phyloP scores from a whole-genome alignment of 2,329 filamentous ascomycete species.

The Claviceps citrina region DNA sequence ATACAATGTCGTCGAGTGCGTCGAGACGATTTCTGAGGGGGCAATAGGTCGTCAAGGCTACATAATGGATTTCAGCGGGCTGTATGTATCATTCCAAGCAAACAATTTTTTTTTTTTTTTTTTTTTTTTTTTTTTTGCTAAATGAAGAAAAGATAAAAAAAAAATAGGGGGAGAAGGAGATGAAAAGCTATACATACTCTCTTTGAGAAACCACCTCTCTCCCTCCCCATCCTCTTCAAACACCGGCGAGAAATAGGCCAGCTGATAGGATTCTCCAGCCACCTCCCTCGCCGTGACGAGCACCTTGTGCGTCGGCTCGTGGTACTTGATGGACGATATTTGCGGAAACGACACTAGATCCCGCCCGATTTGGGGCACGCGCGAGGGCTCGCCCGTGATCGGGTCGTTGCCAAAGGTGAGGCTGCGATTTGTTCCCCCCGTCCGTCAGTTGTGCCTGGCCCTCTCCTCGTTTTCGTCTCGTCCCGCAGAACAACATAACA shows the following conservation, averaged over 20 bases:
- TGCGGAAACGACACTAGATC: constrained; percentile 25
- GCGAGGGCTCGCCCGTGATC: constrained; percentile 2
- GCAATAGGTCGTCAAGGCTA: no score
- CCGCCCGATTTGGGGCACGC: constrained; percentile 9
- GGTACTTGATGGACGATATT: constrained; percentile 33
- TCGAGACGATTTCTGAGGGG: no score
- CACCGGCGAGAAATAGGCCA: constrained; percentile 23
- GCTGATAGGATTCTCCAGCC: constrained; percentile 13
- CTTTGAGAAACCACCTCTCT: constrained; percentile 25
- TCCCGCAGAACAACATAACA: not conserved
- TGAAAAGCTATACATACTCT: no score
- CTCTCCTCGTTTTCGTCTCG: not conserved
- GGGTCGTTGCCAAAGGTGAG: constrained; percentile 6
- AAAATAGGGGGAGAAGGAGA: not conserved
- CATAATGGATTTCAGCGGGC: no score
- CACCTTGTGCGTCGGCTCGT: constrained; percentile 25
- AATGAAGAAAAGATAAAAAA: not conserved
- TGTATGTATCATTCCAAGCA: no score
- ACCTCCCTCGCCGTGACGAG: constrained; percentile 27
- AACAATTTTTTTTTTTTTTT: no score
- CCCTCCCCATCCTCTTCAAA: constrained; percentile 13
- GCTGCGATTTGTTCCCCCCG: constrained; percentile 4
- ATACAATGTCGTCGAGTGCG: no score
- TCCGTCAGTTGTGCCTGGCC: no score
- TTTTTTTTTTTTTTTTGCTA: no score